These are phyloP conservation scores for Begonia fuchsioides DNA, from an alignment of 306 rosid genomes.

Conservation along the genomic window DNA sequence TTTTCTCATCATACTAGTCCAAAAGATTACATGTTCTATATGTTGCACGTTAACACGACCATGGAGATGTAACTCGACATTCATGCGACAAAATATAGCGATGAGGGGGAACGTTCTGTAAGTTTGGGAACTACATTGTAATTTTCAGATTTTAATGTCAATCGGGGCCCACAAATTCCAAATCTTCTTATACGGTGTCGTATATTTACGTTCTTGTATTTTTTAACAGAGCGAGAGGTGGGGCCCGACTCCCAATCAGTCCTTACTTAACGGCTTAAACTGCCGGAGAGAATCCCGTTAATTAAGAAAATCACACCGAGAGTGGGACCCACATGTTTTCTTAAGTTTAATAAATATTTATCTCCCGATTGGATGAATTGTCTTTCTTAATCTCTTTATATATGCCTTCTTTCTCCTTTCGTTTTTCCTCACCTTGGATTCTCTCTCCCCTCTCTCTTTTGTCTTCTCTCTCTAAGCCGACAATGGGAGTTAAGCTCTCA, in stretches of 20 bases:
- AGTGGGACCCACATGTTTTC: slow-evolving; percentile 58
- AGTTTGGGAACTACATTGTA: not conserved
- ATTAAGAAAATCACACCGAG: slow-evolving; percentile 48
- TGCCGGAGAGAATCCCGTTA: slow-evolving; percentile 48
- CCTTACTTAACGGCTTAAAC: slow-evolving; percentile 65
- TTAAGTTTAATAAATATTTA: slow-evolving; percentile 42
- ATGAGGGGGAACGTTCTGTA: no score
- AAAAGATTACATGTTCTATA: no score
- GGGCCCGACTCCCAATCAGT: slow-evolving; percentile 6
- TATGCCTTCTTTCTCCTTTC: slow-evolving; percentile 14
- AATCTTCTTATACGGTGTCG: not conserved
- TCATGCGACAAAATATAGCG: no score
- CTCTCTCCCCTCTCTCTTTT: no score
- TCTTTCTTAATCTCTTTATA: slow-evolving; percentile 40
- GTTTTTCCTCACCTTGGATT: not conserved
- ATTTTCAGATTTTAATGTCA: no score
- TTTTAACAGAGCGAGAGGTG: not conserved
- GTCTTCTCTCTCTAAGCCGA: not conserved
- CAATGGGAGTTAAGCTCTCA: slow-evolving; percentile 2
- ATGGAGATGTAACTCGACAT: no score
- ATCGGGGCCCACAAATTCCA: not conserved
- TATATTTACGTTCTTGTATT: not conserved
- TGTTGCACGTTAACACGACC: no score
- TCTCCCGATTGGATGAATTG: slow-evolving; percentile 13
- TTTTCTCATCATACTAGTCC: no score